Evolutionary conservation across 768 basidiomycete species (phyloP).

Genomic region (Rhodocollybia butyracea): DNA sequence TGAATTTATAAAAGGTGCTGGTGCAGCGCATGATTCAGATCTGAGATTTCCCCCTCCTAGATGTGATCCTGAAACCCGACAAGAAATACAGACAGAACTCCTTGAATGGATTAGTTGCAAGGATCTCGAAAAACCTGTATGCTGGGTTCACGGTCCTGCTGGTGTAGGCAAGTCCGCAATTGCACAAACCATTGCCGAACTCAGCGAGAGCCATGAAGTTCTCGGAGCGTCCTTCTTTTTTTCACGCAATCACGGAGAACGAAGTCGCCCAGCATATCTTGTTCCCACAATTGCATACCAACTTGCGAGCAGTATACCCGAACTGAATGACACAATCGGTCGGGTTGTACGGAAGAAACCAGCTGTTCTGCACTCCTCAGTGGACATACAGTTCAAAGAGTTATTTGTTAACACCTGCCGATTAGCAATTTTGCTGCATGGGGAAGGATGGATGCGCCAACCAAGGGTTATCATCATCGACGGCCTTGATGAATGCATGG

Average conservation of each 20-base stretch:
- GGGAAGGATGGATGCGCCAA: not conserved
- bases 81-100: conserved; percentile 14
- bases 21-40: conserved; percentile 15
- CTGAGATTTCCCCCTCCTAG: conserved; percentile 15
- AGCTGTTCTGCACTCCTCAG: conserved; percentile 12
- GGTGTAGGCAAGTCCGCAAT: conserved; percentile 27
- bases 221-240: conserved; percentile 35
- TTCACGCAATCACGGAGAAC: conserved; percentile 22
- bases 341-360: conserved; percentile 13
- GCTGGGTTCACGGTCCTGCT: conserved; percentile 23
- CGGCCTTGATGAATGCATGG: conserved; percentile 26
- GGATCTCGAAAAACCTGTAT: not conserved
- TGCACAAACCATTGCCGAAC: conserved; percentile 22
- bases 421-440: not conserved
- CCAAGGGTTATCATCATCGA: conserved; percentile 19
- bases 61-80: conserved; percentile 17
- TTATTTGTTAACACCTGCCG: conserved; percentile 14
- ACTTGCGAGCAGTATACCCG: conserved; percentile 12
- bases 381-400: conserved; percentile 13
- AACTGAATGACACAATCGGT: conserved; percentile 6
- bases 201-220: conserved; percentile 6
- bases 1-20: conserved; percentile 1
- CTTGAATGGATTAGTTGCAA: conserved; percentile 9
- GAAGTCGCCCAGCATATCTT: conserved; percentile 20
- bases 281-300: conserved; percentile 30